Evolutionary conservation across 768 basidiomycete genomes (phyloP).

Genomic region (Hypholoma fasciculare): DNA sequence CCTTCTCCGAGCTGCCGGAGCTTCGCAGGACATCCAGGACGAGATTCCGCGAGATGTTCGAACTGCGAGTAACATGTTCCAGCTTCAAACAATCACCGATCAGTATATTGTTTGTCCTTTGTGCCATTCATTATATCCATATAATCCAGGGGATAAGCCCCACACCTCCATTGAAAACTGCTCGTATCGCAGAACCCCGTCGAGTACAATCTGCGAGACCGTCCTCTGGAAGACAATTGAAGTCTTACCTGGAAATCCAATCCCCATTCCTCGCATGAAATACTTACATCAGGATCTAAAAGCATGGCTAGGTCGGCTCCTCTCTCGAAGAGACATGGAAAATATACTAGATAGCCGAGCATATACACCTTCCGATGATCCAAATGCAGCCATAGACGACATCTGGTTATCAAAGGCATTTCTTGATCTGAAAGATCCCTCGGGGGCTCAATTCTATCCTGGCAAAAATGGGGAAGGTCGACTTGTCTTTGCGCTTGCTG

Average conservation of each 20-base stretch:
- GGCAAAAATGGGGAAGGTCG: conserved; percentile 11
- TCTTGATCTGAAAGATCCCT: background rate
- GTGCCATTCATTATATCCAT: background rate
- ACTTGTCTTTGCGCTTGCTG: conserved; percentile 20
- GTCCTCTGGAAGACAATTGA: background rate
- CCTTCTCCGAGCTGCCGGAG: background rate
- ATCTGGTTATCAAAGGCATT: background rate
- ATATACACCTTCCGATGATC: background rate
- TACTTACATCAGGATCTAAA: background rate
- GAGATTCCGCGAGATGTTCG: background rate
- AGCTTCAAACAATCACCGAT: background rate
- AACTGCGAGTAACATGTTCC: background rate
- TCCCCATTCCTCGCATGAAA: background rate
- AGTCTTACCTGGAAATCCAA: background rate
- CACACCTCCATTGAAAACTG: background rate
- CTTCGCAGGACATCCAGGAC: background rate
- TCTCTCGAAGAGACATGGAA: background rate
- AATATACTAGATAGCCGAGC: background rate
- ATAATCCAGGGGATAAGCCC: background rate
- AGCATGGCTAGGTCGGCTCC: background rate
- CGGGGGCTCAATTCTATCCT: background rate
- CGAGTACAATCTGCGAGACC: background rate
- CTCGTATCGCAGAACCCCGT: background rate
- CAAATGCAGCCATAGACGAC: background rate
- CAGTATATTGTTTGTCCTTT: background rate